Percentiles rank a stretch among this genome's conserved stretches.
These are phyloP conservation scores for Hemisphaericaspora nanyangensis DNA, from an alignment of 805 yeast genomes.

Conservation along the genomic window DNA sequence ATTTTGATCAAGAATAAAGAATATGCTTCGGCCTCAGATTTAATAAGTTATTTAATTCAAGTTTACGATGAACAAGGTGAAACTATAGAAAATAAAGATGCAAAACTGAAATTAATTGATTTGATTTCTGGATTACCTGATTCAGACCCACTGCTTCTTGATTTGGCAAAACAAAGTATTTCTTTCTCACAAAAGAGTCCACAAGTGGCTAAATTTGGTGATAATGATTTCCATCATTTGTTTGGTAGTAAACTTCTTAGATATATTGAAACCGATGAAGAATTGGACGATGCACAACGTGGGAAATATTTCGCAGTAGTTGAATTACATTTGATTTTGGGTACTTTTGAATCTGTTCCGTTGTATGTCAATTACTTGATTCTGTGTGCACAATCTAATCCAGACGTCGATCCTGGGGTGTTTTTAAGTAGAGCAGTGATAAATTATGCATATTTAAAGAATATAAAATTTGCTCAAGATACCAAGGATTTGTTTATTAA, in stretches of 20 bases:
- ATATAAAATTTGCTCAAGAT: constrained; percentile 54
- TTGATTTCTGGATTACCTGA: constrained; percentile 43
- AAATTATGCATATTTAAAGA: constrained; percentile 67
- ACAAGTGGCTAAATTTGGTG: constrained; percentile 54
- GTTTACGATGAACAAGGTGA: constrained; percentile 54
- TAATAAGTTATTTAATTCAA: constrained; percentile 67
- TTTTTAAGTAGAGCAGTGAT: constrained; percentile 58
- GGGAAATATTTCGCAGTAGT: constrained; percentile 54
- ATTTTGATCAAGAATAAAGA: constrained; percentile 66
- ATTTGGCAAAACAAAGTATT: constrained; percentile 60
- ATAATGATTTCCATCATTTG: constrained; percentile 67
- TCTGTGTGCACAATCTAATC: constrained; percentile 29
- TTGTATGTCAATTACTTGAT: constrained; percentile 43
- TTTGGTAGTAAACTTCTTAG: constrained; percentile 64
- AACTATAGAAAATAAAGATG: constrained; percentile 29
- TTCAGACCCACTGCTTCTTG: constrained; percentile 48
- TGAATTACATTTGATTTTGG: constrained; percentile 69
- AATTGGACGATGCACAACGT: constrained; percentile 13
- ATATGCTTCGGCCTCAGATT: constrained; percentile 78
- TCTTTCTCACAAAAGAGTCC: constrained; percentile 61
- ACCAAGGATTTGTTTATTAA: constrained; percentile 22
- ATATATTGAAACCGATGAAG: constrained; percentile 16
- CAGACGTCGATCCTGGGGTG: constrained; percentile 32
- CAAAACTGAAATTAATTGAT: constrained; percentile 47
- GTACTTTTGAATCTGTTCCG: constrained; percentile 51